phyloP scores from a whole-genome alignment of 352 stramenopile genomes.

The Pilasporangium apinafurcum region DNA sequence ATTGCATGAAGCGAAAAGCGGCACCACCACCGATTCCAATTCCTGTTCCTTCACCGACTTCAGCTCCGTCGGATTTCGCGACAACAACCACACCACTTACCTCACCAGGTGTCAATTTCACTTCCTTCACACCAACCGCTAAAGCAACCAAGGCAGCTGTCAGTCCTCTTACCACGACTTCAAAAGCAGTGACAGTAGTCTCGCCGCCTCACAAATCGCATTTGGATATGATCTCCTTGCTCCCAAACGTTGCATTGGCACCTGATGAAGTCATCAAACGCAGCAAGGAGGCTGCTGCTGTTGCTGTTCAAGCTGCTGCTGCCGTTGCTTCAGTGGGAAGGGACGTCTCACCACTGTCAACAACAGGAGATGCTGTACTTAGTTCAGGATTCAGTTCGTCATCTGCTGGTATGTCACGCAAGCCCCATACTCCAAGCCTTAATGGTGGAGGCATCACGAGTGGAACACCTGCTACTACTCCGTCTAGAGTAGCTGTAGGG shows the following conservation, averaged over 20 bases:
- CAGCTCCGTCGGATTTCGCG: slow-evolving; percentile 4
- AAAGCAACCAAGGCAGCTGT: slow-evolving; percentile 3
- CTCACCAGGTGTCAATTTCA: slow-evolving; percentile 3
- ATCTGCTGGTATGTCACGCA: slow-evolving; percentile 24
- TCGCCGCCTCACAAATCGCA: slow-evolving; percentile 75
- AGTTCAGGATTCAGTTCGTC: slow-evolving; percentile 39
- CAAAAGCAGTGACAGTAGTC: slow-evolving; percentile 19
- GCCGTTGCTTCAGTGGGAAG: slow-evolving; percentile 51
- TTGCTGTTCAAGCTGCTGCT: slow-evolving; percentile 63
- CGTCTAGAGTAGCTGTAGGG: neutral
- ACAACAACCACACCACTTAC: slow-evolving; percentile 8
- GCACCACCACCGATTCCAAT: slow-evolving; percentile 70
- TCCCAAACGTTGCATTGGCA: slow-evolving; percentile 38
- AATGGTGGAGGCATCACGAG: slow-evolving; percentile 5
- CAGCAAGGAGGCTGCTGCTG: slow-evolving; percentile 73
- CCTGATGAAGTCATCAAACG: slow-evolving; percentile 86
- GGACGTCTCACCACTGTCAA: slow-evolving; percentile 37
- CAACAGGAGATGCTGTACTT: slow-evolving; percentile 40
- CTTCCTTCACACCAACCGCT: slow-evolving; percentile 3
- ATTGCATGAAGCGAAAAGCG: slow-evolving; percentile 83
- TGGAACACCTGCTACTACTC: too few relatives aligned
- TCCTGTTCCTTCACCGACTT: slow-evolving; percentile 8
- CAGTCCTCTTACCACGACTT: slow-evolving; percentile 1
- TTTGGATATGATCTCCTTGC: slow-evolving; percentile 57
- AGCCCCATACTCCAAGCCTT: slow-evolving; percentile 28